Evolutionary conservation across 2,329 filamentous ascomycete species (phyloP), one percentile per base, ranked within the genome.

Genomic region (Fusarium keratoplasticum): DNA sequence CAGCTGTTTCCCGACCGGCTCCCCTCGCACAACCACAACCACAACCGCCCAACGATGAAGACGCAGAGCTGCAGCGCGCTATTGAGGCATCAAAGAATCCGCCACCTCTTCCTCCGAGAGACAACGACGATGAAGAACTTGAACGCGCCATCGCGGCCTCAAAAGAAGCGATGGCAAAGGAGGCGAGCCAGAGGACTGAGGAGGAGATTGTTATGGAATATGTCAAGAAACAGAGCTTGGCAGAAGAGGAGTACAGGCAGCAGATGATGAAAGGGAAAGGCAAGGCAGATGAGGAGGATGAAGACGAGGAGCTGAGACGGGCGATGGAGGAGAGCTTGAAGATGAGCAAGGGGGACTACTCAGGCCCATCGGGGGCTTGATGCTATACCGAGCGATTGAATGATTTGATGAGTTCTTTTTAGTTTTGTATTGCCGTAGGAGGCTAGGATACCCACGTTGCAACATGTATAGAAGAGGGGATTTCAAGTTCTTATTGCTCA

Each of bases 171-270:
- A 76, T 86, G 73, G 81, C 83, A 50, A 82, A 84, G 5, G 82
- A 85, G 38, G 80, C 81, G 57, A 82, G 80, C 40, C 80, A 84
- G 63, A 86, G 82, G 77, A 89, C 87, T 0, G 92, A 95, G 77
- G 92, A 95, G 79, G 89, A 94, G 63, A 90, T 93, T 64, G 89
- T 95, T 11, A 81, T 95, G 81, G 92, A 94, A 76, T 94, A 94
- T 81, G 88, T 94, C 31, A 93, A 92, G 85, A 92, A 90, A 83
- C 92, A 95, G 84, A 94, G 92, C 80, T 81, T 94, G 47, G 87
- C 89, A 1, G 94, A 96, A 82, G 91, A 91, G 73, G 86, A 91
- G 79, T 86, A 81, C 58, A 82, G 84, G 13, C 74, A 80, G 61
- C 76, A 79, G 36, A 72, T 76, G 60, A 67, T 77, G 11, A 83